Conservation (phyloP, 1,284 basidiomycete genomes). For the Leccinum subfulvum region DNA sequence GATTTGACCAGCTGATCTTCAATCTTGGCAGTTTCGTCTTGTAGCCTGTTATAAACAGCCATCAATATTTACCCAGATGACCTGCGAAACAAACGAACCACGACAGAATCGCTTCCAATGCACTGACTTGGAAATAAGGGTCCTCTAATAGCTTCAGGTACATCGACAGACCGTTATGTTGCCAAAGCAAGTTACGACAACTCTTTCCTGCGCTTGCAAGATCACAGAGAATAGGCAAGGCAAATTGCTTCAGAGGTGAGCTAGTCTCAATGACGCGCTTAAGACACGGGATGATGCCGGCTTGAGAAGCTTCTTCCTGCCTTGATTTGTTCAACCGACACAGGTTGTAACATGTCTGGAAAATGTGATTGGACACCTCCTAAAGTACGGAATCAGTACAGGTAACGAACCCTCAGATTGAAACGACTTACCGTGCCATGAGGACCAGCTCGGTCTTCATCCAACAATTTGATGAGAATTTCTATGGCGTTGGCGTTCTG, state of each 20-base stretch:
- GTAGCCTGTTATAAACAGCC: slow-evolving; percentile 57
- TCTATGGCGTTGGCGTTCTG: slow-evolving; percentile 97
- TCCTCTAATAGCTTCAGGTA: slow-evolving; percentile 87
- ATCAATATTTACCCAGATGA: slow-evolving; percentile 10
- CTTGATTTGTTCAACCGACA: slow-evolving; percentile 91
- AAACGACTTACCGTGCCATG: slow-evolving; percentile 71
- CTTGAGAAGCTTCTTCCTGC: slow-evolving; percentile 95
- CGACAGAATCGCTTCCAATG: slow-evolving; percentile 85
- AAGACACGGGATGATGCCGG: slow-evolving; percentile 89
- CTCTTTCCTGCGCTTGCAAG: slow-evolving; percentile 91
- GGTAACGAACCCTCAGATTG: slow-evolving; percentile 2
- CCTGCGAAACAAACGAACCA: slow-evolving; percentile 58
- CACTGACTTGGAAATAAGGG: slow-evolving; percentile 94
- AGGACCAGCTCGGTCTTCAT: slow-evolving; percentile 75
- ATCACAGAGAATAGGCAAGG: slow-evolving; percentile 94
- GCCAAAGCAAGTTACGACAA: slow-evolving; percentile 84
- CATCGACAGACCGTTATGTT: slow-evolving; percentile 79
- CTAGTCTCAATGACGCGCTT: slow-evolving; percentile 84
- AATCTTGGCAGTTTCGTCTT: slow-evolving; percentile 91
- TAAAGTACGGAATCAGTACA: slow-evolving; percentile 31
- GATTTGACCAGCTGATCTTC: slow-evolving; percentile 83
- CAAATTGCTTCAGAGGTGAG: slow-evolving; percentile 94
- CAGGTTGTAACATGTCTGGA: slow-evolving; percentile 93
- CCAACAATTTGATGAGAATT: slow-evolving; percentile 80
- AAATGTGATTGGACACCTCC: slow-evolving; percentile 93